phyloP scores from a whole-genome alignment of 1,284 basidiomycete species.

The Malassezia dermatis region DNA sequence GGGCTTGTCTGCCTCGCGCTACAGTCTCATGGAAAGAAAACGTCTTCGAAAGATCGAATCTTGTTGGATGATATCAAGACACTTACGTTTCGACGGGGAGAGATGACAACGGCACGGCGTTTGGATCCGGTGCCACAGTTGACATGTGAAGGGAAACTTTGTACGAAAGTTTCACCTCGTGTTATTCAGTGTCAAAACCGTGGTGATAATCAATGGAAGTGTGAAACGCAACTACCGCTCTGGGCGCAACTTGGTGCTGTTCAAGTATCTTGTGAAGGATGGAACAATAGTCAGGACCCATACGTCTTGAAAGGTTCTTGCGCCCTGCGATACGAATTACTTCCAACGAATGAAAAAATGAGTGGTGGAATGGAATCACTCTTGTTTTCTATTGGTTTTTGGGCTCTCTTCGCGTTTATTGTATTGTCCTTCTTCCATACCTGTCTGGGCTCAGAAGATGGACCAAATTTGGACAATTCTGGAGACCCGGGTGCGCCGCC shows the following conservation, averaged over 20 bases:
- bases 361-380: background rate
- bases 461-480: background rate
- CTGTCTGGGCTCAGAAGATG: background rate
- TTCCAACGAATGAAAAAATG: background rate
- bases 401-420: conserved; percentile 9
- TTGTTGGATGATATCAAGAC: conserved; percentile 4
- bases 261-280: conserved; percentile 15
- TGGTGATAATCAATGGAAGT: conserved; percentile 14
- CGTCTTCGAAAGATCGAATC: background rate
- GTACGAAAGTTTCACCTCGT: background rate
- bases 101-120: conserved; percentile 8
- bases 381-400: conserved; percentile 8
- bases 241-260: conserved; percentile 10
- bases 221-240: conserved; percentile 9
- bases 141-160: conserved; percentile 9
- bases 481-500: background rate
- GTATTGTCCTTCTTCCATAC: conserved; percentile 9
- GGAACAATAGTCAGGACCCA: conserved; percentile 3
- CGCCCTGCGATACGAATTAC: conserved; percentile 8
- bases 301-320: conserved; percentile 14
- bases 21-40: background rate
- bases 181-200: conserved; percentile 8
- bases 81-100: conserved; percentile 2
- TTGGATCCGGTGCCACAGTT: conserved; percentile 11
- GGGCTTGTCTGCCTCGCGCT: background rate